These are phyloP conservation scores for Boletus tomentosulus DNA, from an alignment of 768 basidiomycete species.

Conservation along the genomic window DNA sequence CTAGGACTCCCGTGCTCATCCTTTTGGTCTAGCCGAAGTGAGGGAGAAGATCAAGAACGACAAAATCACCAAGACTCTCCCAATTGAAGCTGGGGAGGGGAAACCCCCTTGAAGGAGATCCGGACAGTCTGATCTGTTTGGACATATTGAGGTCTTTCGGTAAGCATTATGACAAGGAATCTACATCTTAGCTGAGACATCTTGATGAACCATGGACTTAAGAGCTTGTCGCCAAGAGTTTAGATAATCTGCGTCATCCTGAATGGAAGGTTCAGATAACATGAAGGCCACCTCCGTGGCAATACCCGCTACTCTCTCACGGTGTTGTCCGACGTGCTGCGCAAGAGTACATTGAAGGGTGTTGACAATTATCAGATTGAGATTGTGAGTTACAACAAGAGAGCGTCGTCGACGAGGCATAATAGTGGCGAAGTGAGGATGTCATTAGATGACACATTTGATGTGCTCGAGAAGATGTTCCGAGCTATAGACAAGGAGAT, in stretches of 20 bases:
- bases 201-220: neutral
- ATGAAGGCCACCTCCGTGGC: no score
- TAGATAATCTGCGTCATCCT: neutral
- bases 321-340: no score
- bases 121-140: slow-evolving; percentile 18
- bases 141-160: slow-evolving; percentile 2
- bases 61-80: slow-evolving; percentile 12
- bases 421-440: no score
- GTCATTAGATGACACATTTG: neutral
- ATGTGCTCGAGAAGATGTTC: slow-evolving; percentile 20
- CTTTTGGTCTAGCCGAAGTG: slow-evolving; percentile 4
- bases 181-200: neutral
- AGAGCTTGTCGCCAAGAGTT: neutral
- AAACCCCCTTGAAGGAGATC: slow-evolving; percentile 4
- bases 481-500: slow-evolving; percentile 13
- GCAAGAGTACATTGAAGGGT: no score
- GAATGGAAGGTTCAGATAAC: slow-evolving; percentile 16
- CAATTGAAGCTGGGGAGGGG: slow-evolving; percentile 11
- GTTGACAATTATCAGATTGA: no score
- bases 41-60: slow-evolving; percentile 6
- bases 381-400: no score
- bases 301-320: no score
- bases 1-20: neutral
- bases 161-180: neutral
- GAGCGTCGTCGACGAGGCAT: no score